Conservation (phyloP, 192 early-diverging fungal genomes). For the Linnemannia elongata region DNA sequence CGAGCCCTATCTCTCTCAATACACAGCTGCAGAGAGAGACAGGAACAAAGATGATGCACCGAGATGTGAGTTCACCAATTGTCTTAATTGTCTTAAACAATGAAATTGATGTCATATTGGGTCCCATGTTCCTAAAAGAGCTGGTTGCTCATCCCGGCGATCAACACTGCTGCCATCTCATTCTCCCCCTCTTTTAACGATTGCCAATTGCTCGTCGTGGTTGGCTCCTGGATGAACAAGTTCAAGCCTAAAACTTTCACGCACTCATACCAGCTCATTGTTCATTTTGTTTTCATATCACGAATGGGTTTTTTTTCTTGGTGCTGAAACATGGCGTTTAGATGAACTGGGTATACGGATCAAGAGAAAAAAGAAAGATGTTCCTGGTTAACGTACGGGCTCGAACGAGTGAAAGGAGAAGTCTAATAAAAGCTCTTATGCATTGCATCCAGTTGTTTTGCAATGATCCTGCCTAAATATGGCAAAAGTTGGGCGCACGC, state of each 20-base stretch:
- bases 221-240: neutral
- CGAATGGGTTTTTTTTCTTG: no score
- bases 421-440: neutral
- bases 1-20: neutral
- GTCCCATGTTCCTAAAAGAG: neutral
- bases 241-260: no score
- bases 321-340: no score
- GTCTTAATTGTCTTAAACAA: neutral
- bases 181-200: neutral
- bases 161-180: neutral
- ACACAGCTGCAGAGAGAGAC: neutral
- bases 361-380: neutral
- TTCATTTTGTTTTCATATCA: no score
- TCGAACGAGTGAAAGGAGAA: neutral
- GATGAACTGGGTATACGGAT: neutral
- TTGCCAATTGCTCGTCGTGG: neutral
- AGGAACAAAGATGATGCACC: neutral
- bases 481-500: slow-evolving; percentile 8
- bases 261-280: no score
- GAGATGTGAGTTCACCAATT: neutral
- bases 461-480: neutral
- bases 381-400: neutral
- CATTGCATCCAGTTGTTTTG: neutral
- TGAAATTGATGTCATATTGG: neutral
- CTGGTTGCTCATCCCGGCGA: neutral